Percentiles rank a stretch among this genome's conserved stretches.
Conservation (phyloP, 257 asterid species). For the Penstemon newberryi region DNA sequence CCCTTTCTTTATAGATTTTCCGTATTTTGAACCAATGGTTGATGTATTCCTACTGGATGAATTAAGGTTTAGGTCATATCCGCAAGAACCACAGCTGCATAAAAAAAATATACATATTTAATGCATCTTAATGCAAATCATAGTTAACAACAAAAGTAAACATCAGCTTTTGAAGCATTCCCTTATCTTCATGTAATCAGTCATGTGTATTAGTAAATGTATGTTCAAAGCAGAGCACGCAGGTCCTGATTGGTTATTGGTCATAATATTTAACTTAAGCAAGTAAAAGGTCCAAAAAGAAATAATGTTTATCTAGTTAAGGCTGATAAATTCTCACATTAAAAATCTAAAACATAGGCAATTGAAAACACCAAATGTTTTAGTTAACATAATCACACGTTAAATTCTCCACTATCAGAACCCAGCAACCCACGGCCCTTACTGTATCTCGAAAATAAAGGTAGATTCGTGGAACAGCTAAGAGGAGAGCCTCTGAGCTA, state of each 20-base stretch:
- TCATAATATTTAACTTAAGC: background rate
- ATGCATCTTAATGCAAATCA: constrained; percentile 2
- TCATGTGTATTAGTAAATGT: background rate
- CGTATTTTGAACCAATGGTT: constrained; percentile 74
- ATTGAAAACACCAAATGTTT: no score
- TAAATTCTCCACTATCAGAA: no score
- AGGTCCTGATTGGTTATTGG: background rate
- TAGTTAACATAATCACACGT: no score
- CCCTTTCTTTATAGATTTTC: constrained; percentile 77
- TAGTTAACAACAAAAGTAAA: constrained; percentile 10
- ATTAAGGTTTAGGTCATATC: constrained; percentile 68
- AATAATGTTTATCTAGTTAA: background rate
- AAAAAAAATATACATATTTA: constrained; percentile 13
- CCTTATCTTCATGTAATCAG: no score
- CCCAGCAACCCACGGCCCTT: no score
- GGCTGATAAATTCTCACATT: background rate
- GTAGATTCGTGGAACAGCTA: no score
- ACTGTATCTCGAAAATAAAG: no score
- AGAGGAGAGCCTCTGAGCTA: no score
- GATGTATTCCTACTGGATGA: constrained; percentile 84
- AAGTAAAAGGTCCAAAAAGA: background rate
- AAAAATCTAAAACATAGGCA: background rate
- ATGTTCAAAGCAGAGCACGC: background rate
- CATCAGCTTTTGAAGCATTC: background rate
- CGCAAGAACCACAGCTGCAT: constrained; percentile 89